Conservation (phyloP, 495 filamentous ascomycete genomes). For the Xylaria palmicola region DNA sequence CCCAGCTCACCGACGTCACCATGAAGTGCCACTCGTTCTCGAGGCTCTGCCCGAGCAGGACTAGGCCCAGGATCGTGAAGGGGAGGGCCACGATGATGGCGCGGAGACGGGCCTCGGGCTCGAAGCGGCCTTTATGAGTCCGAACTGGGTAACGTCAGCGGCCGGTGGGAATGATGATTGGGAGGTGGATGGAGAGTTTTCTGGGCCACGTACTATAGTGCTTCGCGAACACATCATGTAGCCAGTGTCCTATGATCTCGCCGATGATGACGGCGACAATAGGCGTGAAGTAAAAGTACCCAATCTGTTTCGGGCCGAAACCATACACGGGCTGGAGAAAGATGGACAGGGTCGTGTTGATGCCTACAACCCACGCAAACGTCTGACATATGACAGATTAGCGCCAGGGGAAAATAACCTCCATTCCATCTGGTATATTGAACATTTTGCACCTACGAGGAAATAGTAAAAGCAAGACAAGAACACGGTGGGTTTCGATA, state of each 20-base stretch:
- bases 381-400: conserved; percentile 21
- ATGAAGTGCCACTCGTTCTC: conserved; percentile 56
- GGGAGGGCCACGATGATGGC: conserved; percentile 51
- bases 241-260: conserved; percentile 56
- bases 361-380: conserved; percentile 61
- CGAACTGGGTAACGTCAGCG: conserved; percentile 23
- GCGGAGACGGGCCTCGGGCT: conserved; percentile 59
- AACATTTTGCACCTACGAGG: conserved; percentile 27
- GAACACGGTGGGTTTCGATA: conserved; percentile 53
- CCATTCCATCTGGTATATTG: neutral
- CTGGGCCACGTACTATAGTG: conserved; percentile 29
- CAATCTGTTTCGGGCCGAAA: conserved; percentile 53
- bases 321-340: conserved; percentile 54
- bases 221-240: conserved; percentile 54
- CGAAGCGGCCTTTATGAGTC: conserved; percentile 52
- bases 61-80: conserved; percentile 50
- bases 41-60: conserved; percentile 57
- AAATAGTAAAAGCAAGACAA: conserved; percentile 54
- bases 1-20: conserved; percentile 54
- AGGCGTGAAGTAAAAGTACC: conserved; percentile 62
- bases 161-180: no score
- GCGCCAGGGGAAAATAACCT: neutral
- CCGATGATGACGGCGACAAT: conserved; percentile 55
- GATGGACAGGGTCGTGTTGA: conserved; percentile 61
- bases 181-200: neutral